Evolutionary conservation across 495 filamentous ascomycete species (phyloP), one percentile per base, ranked within the genome.

Genomic region (Tetracladium setigerum): DNA sequence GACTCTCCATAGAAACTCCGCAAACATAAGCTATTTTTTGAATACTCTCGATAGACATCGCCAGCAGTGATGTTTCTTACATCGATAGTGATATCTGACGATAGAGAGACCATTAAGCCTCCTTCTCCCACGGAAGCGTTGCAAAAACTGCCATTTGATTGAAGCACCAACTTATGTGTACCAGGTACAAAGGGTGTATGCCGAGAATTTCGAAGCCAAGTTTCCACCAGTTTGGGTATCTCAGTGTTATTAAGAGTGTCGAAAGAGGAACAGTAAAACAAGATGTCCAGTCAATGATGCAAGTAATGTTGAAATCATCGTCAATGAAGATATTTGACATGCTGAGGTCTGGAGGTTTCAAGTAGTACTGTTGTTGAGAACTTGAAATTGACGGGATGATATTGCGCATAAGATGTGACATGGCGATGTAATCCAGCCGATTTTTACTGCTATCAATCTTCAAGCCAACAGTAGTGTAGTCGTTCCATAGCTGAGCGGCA

Each of bases 241-340:
- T 56, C 34, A 60, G 63, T 1, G 55, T 17, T 6, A 45, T 37
- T 15, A 64, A 41, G 9, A 67, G 52, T 44, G 56, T 51, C 11
- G 51, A 37, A 37, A 58, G 43, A 44, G 62, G 62, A 36, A 52
- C 47, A 35, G 47, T 37, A 35, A 40, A 55, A 30, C 8, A 38
- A 30, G 38, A 65, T 47, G 41, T 49, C 63, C 62, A 68, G 49
- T 68, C 61, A 32, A 68, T 64, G 17, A 68, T 53, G 40, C 61
- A 62, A 4, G 62, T 67, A 41, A 65, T 62, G 24, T 67, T 67
- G 24, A 53, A 65, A 27, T 60, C 35, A 32, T 66, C 57, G 48
- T 67, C 61, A 45, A 69, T 58, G 47, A 57, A 66, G 47, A 67
- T 63, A 43, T 69, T 62, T 22, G 62, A 48, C 12, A 30, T 34